These are phyloP conservation scores for Aspergillus carbonarius DNA, from an alignment of 2,329 filamentous ascomycete genomes.

Conservation along the genomic window DNA sequence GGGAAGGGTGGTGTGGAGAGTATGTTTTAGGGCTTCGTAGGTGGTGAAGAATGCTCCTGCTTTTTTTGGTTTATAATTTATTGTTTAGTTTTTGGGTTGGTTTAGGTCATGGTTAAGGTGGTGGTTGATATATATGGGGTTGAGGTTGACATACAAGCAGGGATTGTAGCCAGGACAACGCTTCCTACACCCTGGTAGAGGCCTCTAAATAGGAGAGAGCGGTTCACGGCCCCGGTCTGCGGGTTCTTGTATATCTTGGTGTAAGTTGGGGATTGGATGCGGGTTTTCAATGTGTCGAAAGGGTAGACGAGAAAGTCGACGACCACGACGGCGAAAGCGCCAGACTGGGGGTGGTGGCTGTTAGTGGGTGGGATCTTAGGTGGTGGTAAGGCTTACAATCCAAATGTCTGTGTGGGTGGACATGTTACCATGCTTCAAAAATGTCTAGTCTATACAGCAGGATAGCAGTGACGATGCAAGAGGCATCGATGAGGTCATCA, in stretches of 20 bases:
- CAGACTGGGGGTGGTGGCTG: slow-evolving; percentile 57
- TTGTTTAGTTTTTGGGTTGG: not conserved
- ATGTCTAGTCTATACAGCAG: not conserved
- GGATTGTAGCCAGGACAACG: slow-evolving; percentile 81
- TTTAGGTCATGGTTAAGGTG: not conserved
- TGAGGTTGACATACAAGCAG: slow-evolving; percentile 61
- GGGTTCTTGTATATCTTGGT: slow-evolving; percentile 63
- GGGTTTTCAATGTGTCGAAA: slow-evolving; percentile 85
- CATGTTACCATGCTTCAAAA: not conserved
- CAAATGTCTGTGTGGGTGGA: slow-evolving; percentile 57
- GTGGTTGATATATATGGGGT: not conserved
- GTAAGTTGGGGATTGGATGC: slow-evolving; percentile 77
- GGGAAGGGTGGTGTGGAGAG: slow-evolving; percentile 50
- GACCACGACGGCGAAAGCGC: slow-evolving; percentile 79
- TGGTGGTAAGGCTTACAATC: slow-evolving; percentile 46
- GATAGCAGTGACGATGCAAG: too few species aligned
- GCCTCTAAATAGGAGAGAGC: slow-evolving; percentile 63
- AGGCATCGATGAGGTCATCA: slow-evolving; percentile 6
- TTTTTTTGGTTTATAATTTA: slow-evolving; percentile 29
- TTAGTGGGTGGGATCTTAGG: not conserved
- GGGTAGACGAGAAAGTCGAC: slow-evolving; percentile 86
- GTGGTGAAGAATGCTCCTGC: slow-evolving; percentile 87
- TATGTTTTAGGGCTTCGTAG: slow-evolving; percentile 73
- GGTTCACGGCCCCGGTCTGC: slow-evolving; percentile 54
- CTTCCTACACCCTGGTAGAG: slow-evolving; percentile 86